A percentile compares a stretch with the other conserved stretches of the same genome.
Conservation (phyloP, 768 basidiomycete genomes). For the Mycena crocata region DNA sequence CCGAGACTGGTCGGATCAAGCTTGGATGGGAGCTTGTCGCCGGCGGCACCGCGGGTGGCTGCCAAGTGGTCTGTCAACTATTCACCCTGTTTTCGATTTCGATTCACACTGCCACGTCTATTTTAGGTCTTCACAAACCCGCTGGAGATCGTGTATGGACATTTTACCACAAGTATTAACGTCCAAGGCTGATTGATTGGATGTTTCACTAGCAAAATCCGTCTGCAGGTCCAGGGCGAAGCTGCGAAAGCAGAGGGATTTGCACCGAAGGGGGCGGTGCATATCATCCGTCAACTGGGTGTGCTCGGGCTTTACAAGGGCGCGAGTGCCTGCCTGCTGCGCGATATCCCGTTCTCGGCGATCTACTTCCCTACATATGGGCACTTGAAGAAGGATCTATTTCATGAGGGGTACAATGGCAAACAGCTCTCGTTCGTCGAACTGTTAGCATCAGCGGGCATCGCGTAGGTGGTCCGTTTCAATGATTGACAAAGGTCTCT, state of each 20-base stretch:
- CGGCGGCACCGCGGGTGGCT: conserved; percentile 94
- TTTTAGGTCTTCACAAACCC: conserved; percentile 95
- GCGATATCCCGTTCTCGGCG: conserved; percentile 97
- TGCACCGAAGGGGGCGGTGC: conserved; percentile 85
- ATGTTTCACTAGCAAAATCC: conserved; percentile 77
- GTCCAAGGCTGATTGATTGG: conserved; percentile 13
- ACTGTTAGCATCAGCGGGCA: conserved; percentile 83
- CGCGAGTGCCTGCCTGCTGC: conserved; percentile 90
- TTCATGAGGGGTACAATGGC: conserved; percentile 95
- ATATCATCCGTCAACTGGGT: conserved; percentile 94
- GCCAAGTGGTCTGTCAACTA: conserved; percentile 87
- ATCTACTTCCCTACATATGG: conserved; percentile 92
- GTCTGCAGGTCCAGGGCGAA: conserved; percentile 95
- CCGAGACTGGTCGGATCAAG: conserved; percentile 94
- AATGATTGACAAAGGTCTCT: conserved; percentile 41
- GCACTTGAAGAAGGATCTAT: conserved; percentile 92
- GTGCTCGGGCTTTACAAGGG: conserved; percentile 94
- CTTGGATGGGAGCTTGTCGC: conserved; percentile 92
- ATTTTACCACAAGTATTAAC: not conserved
- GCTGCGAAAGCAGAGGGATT: conserved; percentile 88
- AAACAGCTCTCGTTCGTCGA: conserved; percentile 93
- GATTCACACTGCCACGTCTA: conserved; percentile 13
- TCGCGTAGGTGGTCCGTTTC: conserved; percentile 68
- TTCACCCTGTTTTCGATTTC: conserved; percentile 3
- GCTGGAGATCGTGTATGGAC: conserved; percentile 86